phyloP scores from a whole-genome alignment of 495 filamentous ascomycete species.

The Acidiella bohemica region DNA sequence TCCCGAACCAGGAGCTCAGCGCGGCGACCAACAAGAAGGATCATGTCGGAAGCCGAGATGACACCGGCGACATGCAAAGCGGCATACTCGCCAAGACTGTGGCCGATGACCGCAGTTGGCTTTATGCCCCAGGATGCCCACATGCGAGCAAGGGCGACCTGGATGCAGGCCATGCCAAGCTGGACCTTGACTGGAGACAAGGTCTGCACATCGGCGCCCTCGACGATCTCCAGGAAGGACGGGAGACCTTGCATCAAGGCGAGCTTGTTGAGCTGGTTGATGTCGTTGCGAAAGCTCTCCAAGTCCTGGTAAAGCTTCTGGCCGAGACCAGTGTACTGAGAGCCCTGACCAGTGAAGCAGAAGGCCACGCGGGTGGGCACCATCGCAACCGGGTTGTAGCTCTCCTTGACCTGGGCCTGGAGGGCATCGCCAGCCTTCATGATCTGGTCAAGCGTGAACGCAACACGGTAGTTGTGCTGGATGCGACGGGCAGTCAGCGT shows the following conservation, averaged over 20 bases:
- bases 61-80: constrained; percentile 72
- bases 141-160: constrained; percentile 72
- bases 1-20: constrained; percentile 61
- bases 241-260: constrained; percentile 56
- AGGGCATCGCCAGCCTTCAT: constrained; percentile 28
- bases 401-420: constrained; percentile 30
- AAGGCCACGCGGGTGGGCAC: constrained; percentile 37
- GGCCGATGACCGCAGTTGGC: constrained; percentile 67
- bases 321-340: constrained; percentile 50
- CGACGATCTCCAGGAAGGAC: constrained; percentile 53
- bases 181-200: constrained; percentile 66
- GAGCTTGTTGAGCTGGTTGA: constrained; percentile 57
- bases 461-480: constrained; percentile 34
- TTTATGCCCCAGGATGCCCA: constrained; percentile 69
- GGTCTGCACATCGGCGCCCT: constrained; percentile 44
- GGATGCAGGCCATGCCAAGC: constrained; percentile 60
- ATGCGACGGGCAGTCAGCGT: constrained; percentile 34
- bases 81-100: constrained; percentile 81
- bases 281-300: constrained; percentile 52
- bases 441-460: constrained; percentile 29
- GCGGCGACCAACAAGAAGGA: constrained; percentile 67
- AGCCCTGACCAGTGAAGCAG: constrained; percentile 41
- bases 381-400: constrained; percentile 33
- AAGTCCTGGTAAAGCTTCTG: constrained; percentile 54
- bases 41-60: constrained; percentile 61